phyloP scores from a whole-genome alignment of 177 flowering plant genomes.

The Telopea speciosissima region DNA sequence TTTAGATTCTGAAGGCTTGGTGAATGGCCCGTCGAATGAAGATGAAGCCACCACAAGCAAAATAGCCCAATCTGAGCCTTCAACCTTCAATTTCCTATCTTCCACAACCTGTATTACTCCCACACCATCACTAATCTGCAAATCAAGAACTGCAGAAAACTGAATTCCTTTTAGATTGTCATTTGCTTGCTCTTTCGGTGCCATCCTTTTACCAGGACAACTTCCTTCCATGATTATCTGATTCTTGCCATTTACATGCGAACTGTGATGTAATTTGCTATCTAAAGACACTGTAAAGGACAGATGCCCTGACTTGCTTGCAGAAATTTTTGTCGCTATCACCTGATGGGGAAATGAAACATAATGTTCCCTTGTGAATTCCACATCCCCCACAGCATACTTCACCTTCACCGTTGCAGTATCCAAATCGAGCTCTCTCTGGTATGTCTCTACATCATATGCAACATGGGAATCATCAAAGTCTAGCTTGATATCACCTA shows the following conservation, averaged over 20 bases:
- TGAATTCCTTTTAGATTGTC: slow-evolving; percentile 71
- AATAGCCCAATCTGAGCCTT: slow-evolving; percentile 67
- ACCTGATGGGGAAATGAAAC: slow-evolving; percentile 79
- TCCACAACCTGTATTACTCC: slow-evolving; percentile 44
- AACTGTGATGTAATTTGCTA: slow-evolving; percentile 65
- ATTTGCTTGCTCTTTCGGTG: slow-evolving; percentile 32
- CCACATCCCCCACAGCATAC: slow-evolving; percentile 55
- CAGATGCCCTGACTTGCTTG: slow-evolving; percentile 56
- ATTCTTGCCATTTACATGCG: slow-evolving; percentile 33
- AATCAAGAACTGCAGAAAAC: slow-evolving; percentile 64
- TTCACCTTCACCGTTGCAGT: slow-evolving; percentile 61
- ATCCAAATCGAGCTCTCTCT: slow-evolving; percentile 81
- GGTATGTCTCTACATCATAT: slow-evolving; percentile 46
- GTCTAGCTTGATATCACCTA: slow-evolving; percentile 81
- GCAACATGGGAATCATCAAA: slow-evolving; percentile 61
- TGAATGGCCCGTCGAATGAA: slow-evolving; percentile 80
- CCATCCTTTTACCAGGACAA: slow-evolving; percentile 57
- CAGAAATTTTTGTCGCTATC: slow-evolving; percentile 63
- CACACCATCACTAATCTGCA: slow-evolving; percentile 51
- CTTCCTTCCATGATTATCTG: slow-evolving; percentile 78
- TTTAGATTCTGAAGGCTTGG: slow-evolving; percentile 59
- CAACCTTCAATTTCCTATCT: slow-evolving; percentile 54
- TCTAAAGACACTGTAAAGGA: slow-evolving; percentile 72
- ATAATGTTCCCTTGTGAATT: slow-evolving; percentile 74
- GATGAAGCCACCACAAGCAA: slow-evolving; percentile 69